phyloP scores from a whole-genome alignment of 805 yeast genomes.

The Saccharomycopsis schoenii region DNA sequence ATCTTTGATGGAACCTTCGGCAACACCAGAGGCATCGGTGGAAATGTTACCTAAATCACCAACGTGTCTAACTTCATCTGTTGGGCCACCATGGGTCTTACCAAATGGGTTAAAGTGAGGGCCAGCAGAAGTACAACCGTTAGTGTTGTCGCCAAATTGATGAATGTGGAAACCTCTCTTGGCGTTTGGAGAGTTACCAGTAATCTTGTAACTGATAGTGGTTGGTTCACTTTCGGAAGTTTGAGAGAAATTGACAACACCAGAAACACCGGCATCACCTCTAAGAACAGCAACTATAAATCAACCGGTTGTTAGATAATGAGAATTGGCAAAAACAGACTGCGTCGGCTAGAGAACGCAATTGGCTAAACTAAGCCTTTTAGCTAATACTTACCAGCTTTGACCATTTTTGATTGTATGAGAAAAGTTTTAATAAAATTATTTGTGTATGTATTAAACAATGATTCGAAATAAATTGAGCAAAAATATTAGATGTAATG shows the following conservation, averaged over 20 bases:
- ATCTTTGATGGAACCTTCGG: constrained; percentile 84
- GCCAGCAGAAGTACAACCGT: constrained; percentile 98
- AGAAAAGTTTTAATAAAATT: neutral
- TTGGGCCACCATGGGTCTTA: constrained; percentile 88
- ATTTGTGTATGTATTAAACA: neutral
- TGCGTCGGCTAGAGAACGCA: neutral
- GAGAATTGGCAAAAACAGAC: no score
- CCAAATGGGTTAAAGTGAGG: constrained; percentile 93
- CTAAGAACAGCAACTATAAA: constrained; percentile 80
- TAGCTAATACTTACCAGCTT: constrained; percentile 23
- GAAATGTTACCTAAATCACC: constrained; percentile 95
- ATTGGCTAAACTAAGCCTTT: neutral
- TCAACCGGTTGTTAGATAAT: neutral
- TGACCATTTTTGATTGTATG: constrained; percentile 21
- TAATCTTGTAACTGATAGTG: constrained; percentile 76
- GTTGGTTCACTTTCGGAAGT: constrained; percentile 69
- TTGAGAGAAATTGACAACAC: constrained; percentile 85
- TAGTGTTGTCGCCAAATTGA: constrained; percentile 97
- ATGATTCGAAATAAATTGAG: neutral
- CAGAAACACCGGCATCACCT: constrained; percentile 88
- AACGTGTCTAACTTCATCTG: constrained; percentile 70
- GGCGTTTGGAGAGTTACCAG: constrained; percentile 83
- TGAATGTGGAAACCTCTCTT: constrained; percentile 97
- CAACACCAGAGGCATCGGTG: constrained; percentile 81
- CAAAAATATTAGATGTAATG: neutral